Evolutionary conservation across 345 rosid species (phyloP).

Genomic region (Geranium rotundifolium): DNA sequence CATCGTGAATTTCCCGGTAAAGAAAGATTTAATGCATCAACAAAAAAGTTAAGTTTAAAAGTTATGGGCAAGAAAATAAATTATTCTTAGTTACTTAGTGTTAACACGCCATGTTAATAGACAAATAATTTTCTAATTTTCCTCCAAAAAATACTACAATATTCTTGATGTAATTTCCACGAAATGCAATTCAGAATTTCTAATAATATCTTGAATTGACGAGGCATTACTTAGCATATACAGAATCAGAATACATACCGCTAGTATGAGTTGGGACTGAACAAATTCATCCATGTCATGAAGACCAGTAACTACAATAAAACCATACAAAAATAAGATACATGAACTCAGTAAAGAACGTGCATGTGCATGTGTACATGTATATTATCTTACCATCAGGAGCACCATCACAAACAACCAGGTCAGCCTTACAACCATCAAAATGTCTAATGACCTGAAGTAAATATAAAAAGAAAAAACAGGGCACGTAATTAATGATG

Average conservation of each 20-base stretch:
- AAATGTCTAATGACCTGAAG: constrained; percentile 82
- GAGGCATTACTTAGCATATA: neutral
- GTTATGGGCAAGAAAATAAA: neutral
- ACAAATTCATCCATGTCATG: constrained; percentile 99
- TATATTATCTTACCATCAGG: constrained; percentile 62
- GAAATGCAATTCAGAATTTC: no score
- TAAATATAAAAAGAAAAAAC: neutral
- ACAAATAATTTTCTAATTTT: no score
- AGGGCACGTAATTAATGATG: neutral
- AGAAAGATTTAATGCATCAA: neutral
- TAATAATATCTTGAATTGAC: no score
- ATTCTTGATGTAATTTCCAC: no score
- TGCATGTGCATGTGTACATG: neutral
- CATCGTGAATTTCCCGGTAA: neutral
- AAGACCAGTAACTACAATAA: constrained; percentile 79
- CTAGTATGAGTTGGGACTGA: constrained; percentile 88
- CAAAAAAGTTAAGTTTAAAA: no score
- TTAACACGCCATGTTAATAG: neutral
- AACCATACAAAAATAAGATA: constrained; percentile 5
- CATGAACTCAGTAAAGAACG: neutral
- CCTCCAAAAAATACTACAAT: no score
- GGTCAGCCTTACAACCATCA: constrained; percentile 93
- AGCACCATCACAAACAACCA: constrained; percentile 97
- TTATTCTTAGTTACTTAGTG: neutral
- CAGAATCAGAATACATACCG: constrained; percentile 39